phyloP scores from a whole-genome alignment of 2,329 filamentous ascomycete species.

The Annulohypoxylon truncatum region DNA sequence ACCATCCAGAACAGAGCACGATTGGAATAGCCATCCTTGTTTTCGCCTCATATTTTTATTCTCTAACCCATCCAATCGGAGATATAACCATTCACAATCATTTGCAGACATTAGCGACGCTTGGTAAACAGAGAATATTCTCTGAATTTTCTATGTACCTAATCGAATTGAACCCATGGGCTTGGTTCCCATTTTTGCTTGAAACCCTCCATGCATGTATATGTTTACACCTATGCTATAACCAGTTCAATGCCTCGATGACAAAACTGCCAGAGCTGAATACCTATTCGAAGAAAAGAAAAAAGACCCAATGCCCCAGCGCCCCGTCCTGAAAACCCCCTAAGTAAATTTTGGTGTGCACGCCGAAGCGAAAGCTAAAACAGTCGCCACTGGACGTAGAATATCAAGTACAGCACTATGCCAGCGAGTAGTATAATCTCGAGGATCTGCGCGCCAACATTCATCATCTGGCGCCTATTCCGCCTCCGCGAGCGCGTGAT shows the following conservation, averaged over 20 bases:
- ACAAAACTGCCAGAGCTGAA: neutral
- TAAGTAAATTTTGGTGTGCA: neutral
- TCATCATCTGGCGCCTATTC: slow-evolving; percentile 61
- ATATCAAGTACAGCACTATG: slow-evolving; percentile 47
- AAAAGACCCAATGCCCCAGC: neutral
- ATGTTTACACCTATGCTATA: neutral
- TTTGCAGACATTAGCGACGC: neutral
- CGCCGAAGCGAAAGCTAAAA: slow-evolving; percentile 22
- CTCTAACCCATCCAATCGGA: too few species aligned
- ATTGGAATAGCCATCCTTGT: neutral
- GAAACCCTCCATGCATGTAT: neutral
- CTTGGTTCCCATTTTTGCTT: neutral
- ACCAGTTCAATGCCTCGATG: neutral
- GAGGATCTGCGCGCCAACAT: slow-evolving; percentile 51
- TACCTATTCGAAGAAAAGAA: neutral
- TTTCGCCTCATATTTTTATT: neutral
- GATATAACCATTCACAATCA: neutral
- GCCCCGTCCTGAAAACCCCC: neutral
- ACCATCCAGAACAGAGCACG: neutral
- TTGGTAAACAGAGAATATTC: neutral
- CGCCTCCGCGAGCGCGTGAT: slow-evolving; percentile 57
- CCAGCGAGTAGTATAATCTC: slow-evolving; percentile 46
- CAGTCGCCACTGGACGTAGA: slow-evolving; percentile 43
- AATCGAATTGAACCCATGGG: neutral
- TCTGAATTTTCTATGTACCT: neutral